Evolutionary conservation across 2,329 filamentous ascomycete genomes (phyloP).

Genomic region (Colletotrichum siamense): DNA sequence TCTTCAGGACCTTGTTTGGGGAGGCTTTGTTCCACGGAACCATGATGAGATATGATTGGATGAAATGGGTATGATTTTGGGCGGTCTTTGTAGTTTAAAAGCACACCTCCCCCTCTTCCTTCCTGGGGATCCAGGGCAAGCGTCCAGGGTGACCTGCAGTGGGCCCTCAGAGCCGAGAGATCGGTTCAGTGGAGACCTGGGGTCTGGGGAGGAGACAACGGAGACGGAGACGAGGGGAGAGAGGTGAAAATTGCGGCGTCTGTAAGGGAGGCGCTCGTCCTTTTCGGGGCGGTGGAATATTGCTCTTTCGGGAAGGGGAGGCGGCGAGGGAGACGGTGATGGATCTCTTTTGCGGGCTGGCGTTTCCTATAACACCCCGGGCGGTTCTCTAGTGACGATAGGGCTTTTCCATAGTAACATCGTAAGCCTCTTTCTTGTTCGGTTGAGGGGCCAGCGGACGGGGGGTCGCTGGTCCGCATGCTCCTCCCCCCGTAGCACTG

Average conservation of each 20-base stretch:
- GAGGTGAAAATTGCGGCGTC: neutral
- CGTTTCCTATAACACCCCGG: neutral
- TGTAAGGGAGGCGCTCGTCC: constrained; percentile 33
- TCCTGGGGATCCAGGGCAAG: constrained; percentile 27
- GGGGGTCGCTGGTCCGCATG: neutral
- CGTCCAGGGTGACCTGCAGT: constrained; percentile 31
- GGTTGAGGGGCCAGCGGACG: neutral
- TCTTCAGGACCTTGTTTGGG: neutral
- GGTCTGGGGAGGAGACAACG: neutral
- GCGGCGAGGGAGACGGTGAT: neutral
- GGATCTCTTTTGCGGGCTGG: neutral
- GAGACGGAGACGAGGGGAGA: neutral
- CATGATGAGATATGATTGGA: constrained; percentile 62
- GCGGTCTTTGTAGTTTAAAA: constrained; percentile 39
- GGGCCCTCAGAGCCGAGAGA: constrained; percentile 10
- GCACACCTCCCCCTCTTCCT: constrained; percentile 44
- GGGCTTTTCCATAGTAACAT: constrained; percentile 1
- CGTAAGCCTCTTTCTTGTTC: neutral
- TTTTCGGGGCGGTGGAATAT: constrained; percentile 32
- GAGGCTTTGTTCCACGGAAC: constrained; percentile 47
- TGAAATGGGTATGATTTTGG: constrained; percentile 34
- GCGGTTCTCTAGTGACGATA: constrained; percentile 10
- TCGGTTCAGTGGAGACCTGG: neutral
- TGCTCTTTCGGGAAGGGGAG: constrained; percentile 35
- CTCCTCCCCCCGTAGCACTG: neutral